These are phyloP conservation scores for Venturia oleaginea DNA, from an alignment of 2,329 filamentous ascomycete species.

Conservation along the genomic window DNA sequence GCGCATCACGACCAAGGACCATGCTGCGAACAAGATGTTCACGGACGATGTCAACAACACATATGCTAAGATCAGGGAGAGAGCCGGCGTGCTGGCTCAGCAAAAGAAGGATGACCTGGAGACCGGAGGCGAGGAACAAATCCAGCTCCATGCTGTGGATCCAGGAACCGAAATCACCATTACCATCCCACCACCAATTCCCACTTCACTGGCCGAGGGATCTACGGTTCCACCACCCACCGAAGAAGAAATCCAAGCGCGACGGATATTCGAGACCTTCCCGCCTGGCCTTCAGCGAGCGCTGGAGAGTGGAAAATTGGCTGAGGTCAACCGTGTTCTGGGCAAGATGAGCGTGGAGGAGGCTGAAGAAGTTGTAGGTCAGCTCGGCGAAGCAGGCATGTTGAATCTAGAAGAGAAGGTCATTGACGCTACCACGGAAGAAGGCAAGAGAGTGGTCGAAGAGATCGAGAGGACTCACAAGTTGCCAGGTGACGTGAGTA, in stretches of 20 bases:
- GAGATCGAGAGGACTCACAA: slow-evolving; percentile 46
- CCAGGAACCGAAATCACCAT: slow-evolving; percentile 89
- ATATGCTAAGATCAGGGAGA: slow-evolving; percentile 69
- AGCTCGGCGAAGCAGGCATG: slow-evolving; percentile 76
- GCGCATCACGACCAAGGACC: slow-evolving; percentile 74
- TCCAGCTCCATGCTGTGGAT: slow-evolving; percentile 93
- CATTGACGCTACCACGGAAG: slow-evolving; percentile 87
- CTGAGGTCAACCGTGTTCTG: slow-evolving; percentile 79
- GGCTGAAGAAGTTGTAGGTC: slow-evolving; percentile 73
- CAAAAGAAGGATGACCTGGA: slow-evolving; percentile 37
- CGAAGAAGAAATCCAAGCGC: slow-evolving; percentile 46
- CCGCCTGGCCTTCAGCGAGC: slow-evolving; percentile 71
- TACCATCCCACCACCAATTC: slow-evolving; percentile 58
- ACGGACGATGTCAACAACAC: slow-evolving; percentile 86
- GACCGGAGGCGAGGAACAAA: slow-evolving; percentile 75
- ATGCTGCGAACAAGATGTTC: slow-evolving; percentile 87
- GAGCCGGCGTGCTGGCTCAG: slow-evolving; percentile 63
- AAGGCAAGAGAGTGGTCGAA: slow-evolving; percentile 68
- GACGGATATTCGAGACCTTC: slow-evolving; percentile 75
- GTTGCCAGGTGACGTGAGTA: slow-evolving; percentile 22
- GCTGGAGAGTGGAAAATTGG: slow-evolving; percentile 78
- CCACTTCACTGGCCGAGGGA: slow-evolving; percentile 19
- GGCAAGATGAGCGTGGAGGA: slow-evolving; percentile 84
- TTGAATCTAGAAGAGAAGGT: slow-evolving; percentile 86
- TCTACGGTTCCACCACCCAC: slow-evolving; percentile 52